A percentile compares a stretch with the other conserved stretches of the same genome.
phyloP scores from a whole-genome alignment of 768 basidiomycete genomes.

The Pisolithus marmoratus region DNA sequence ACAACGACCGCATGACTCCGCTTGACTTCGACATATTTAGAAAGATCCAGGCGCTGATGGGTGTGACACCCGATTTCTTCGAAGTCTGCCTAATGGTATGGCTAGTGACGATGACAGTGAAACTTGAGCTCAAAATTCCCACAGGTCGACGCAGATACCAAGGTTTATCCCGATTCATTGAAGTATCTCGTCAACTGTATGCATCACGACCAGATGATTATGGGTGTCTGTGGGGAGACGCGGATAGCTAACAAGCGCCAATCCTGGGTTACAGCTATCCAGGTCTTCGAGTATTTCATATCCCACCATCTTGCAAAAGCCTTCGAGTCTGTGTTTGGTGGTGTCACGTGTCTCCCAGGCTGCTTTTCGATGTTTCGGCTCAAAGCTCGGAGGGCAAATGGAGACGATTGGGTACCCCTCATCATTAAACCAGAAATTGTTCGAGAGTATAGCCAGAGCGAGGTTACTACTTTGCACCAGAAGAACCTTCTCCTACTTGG shows the following conservation, averaged over 20 bases:
- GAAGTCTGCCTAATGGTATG: conserved; percentile 94
- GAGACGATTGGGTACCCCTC: conserved; percentile 97
- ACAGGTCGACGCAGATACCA: conserved; percentile 98
- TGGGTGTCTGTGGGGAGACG: conserved; percentile 99
- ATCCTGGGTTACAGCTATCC: conserved; percentile 98
- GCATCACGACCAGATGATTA: conserved; percentile 98
- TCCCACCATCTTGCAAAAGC: conserved; percentile 98
- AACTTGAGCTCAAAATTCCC: conserved; percentile 9
- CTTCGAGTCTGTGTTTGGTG: conserved; percentile 98
- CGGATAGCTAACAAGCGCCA: conserved; percentile 97
- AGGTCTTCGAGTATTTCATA: conserved; percentile 98
- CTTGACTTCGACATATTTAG: conserved; percentile 98
- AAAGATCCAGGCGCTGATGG: conserved; percentile 93
- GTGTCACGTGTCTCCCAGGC: conserved; percentile 98
- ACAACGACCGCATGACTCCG: conserved; percentile 98
- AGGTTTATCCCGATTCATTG: conserved; percentile 87
- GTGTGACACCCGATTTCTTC: conserved; percentile 98
- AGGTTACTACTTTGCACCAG: conserved; percentile 92
- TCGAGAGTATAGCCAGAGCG: conserved; percentile 92
- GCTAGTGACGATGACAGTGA: conserved; percentile 14
- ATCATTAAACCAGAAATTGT: conserved; percentile 97
- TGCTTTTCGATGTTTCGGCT: conserved; percentile 99
- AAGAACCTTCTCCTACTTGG: conserved; percentile 95
- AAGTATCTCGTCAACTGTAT: conserved; percentile 93
- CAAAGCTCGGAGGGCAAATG: conserved; percentile 82